Evolutionary conservation across 1,139 yeast genomes (phyloP), one percentile per base, ranked within the genome.

Genomic region (Suhomyces coccinellae): DNA sequence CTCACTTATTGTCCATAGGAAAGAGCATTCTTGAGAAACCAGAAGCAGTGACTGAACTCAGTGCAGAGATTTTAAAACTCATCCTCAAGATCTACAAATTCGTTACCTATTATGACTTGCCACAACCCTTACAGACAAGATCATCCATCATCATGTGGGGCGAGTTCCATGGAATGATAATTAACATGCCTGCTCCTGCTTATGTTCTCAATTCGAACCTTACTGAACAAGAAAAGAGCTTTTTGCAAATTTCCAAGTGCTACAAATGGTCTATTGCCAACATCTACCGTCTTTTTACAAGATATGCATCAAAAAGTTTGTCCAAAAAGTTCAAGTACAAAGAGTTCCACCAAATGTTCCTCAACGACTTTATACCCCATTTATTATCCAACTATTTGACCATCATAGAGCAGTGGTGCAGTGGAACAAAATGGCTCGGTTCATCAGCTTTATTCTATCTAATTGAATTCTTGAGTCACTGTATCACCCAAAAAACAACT

Each of bases 251-350:
- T 36, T 64, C 77, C 30, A 91, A 89, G 63, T 80, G 93, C 51
- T 87, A 89, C 65, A 93, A 93, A 63, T 91, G 99, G 97, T 81
- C 95, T 1, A 83, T 83, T 57, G 90, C 89, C 30, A 89, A 89
- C 60, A 65, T 91, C 40, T 80, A 77, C 56, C 79, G 96, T 52
- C 63, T 90, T n/a, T 87, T 86, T 58, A 77, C 77, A 45, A 75
- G 95, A 54, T 90, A 87, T 61, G 90, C 87, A 2, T 77, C 84
- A 7, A 63, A 58, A 36, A 61, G 65, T 33, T 62, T 83, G 33
- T 66, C 80, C 2, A 74, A 69, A 43, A 81, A 78, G 52, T 79
- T 73, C 52, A 65, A 69, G 13, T 83, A 84, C 55, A 68, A 65
- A 26, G 75, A 68, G 1, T 85, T 84, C 57, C 75, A 71, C 49